These are phyloP conservation scores for Basipetospora chlamydospora DNA, from an alignment of 2,329 filamentous ascomycete species.

Conservation along the genomic window DNA sequence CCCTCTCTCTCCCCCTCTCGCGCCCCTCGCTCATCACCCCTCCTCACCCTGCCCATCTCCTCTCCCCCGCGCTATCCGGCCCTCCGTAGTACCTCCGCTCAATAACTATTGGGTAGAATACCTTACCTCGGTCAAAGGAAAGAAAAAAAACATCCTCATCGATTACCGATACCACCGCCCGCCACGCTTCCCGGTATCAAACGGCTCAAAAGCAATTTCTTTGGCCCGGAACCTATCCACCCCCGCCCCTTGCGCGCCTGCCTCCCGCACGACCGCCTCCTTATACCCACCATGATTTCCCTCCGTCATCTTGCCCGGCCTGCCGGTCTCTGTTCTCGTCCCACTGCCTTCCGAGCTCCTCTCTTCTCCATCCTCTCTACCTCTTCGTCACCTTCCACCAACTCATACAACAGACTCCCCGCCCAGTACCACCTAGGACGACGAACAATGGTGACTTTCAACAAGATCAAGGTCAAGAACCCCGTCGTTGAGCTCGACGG, in stretches of 20 bases:
- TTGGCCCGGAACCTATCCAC: no score
- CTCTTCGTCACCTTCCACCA: neutral
- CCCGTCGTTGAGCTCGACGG: slow-evolving; percentile 96
- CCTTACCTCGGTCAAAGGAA: no score
- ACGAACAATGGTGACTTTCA: slow-evolving; percentile 37
- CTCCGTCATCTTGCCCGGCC: slow-evolving; percentile 6
- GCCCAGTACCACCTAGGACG: slow-evolving; percentile 7
- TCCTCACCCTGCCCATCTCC: no score
- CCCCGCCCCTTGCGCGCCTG: neutral
- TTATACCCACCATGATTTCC: slow-evolving; percentile 1
- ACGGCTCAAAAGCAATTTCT: no score
- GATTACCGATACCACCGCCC: neutral
- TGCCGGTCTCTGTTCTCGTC: slow-evolving; percentile 2
- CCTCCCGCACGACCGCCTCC: neutral
- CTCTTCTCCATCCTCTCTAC: neutral
- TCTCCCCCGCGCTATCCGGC: no score
- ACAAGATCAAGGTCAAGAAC: slow-evolving; percentile 99
- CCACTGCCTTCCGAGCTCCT: slow-evolving; percentile 1
- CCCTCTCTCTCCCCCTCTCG: no score
- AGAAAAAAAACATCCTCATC: no score
- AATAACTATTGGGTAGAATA: no score
- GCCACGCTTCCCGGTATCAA: no score
- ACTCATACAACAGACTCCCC: slow-evolving; percentile 4
- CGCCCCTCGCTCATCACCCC: no score
- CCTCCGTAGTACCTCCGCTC: no score